Base-by-base conservation (phyloP, 2,329 filamentous ascomycete genomes). In the Hypoxylon sp. region DNA sequence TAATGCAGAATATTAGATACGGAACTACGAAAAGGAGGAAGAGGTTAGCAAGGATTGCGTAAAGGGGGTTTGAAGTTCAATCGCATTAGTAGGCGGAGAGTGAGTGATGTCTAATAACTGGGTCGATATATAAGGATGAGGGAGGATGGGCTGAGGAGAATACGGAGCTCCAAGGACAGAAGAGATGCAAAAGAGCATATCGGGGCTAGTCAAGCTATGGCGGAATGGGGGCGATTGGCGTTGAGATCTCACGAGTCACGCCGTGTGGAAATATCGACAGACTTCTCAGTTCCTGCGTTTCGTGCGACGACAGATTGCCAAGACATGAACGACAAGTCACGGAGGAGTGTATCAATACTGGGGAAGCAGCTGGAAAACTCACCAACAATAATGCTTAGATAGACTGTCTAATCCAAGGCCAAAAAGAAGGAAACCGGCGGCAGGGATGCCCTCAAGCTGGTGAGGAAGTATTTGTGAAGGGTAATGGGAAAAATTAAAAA, bases 1-100 rank as follows among this genome's bases (percentile, higher is more conserved):
- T 65, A 72, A 69, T 60, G 58, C 61, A 60, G 70, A 67, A 69
- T 70, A 74, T 74, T 73, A 74, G 65, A 68, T 73, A 71, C 46
- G 59, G 69, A 67, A 68, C 69, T 72, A 47, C 26, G 24, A 56
- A 43, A 43, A 34, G 34, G 44, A 54, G 39, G 20, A 46, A 7
- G 1, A 54, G 8, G 61, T 69, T 50, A 69, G 67, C 47, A 56
- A 62, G 44, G 56, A 43, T 48, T 64, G 44, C 37, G 37, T 19
- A 49, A 30, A 34, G 54, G 28, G 52, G 32, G 22, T 30, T 30
- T 41, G 41, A 64, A 60, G 37, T 48, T 58, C 15, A 44, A 52
- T 56, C 37, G 58, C 60, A 53, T 52, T 48, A 54, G 51, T 17
- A 37, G 37, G 54, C 49, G 26, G 41, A 44, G 44, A 54, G 48